Base-by-base conservation (phyloP, 306 rosid species). In the Vigna unguiculata region DNA sequence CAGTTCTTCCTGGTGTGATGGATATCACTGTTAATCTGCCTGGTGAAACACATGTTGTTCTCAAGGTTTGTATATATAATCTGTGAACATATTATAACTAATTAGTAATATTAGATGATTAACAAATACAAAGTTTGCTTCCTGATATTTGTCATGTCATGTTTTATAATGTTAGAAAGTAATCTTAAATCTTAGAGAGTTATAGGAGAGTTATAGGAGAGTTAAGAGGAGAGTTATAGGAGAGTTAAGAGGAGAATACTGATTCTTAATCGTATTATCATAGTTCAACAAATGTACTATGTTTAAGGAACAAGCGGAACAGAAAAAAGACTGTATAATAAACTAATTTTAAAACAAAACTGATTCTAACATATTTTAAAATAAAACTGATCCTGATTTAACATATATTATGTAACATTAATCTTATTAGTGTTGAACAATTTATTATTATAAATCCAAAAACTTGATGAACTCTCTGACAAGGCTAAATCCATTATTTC, bases 1-100 rank as follows among this genome's bases (percentile, higher is more conserved):
- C 93, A 94, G 98, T 90, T 86, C 98, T 94, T 85, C 98, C 98
- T 0, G 91, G 87, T 68, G 91, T 89, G 24, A 76, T 90, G 84
- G 98, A 94, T 51, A 80, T 94, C 88, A 86, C 93, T 36, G 83
- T 94, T 82, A 87, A 85, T 83, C 97, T 94, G 74, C 89, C 88
- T 0, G 93, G 91, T 72, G 97, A 89, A 72, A 86, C 95, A 74
- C 80, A 43, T 75, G 89, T 87, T 47, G n/a, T 47, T 90, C 86
- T 94, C 74, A 91, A 92, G 98, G 98, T 94, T 58, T 49, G 82
- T 9, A 57, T 34, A 22, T 14, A 13, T 46, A 13, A 13, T 46
- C 14, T 46, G 51, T 46, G 51, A 13, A 13, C 49, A 12, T 4
- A 45, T 45, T 45, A 13, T 45, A 45, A 13, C 14, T 7, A 7